Evolutionary conservation across 2,329 filamentous ascomycete genomes (phyloP).

Genomic region (Colletotrichum cordylinicola): DNA sequence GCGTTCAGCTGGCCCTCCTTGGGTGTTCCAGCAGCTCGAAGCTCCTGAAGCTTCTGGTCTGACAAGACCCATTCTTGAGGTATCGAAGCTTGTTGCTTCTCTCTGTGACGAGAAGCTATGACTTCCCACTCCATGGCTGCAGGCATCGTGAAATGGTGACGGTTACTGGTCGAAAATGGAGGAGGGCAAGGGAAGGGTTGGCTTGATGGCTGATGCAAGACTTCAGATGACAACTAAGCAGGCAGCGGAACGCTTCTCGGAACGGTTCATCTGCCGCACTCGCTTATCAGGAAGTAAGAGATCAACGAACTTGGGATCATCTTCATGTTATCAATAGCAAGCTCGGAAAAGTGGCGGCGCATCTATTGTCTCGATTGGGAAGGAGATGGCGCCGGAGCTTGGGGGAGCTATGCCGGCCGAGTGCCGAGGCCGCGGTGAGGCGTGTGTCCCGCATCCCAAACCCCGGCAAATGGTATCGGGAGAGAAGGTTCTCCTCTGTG

Average conservation of each 20-base stretch:
- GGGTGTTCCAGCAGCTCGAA: conserved; percentile 7
- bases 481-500: neutral
- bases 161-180: neutral
- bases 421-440: neutral
- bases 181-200: neutral
- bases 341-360: neutral
- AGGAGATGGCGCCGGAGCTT: neutral
- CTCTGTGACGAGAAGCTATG: conserved; percentile 15
- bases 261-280: neutral
- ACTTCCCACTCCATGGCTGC: conserved; percentile 9
- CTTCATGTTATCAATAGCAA: neutral
- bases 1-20: conserved; percentile 14
- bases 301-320: neutral
- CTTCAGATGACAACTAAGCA: neutral
- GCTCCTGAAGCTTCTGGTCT: neutral
- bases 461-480: neutral
- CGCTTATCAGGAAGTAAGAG: neutral
- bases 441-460: neutral
- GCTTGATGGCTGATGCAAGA: neutral
- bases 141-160: neutral
- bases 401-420: neutral
- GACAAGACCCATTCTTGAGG: conserved; percentile 18
- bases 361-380: neutral
- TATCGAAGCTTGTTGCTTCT: conserved; percentile 12
- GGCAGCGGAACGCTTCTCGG: neutral